Conservation (phyloP, 2,329 filamentous ascomycete species). For the Coniella vitis region DNA sequence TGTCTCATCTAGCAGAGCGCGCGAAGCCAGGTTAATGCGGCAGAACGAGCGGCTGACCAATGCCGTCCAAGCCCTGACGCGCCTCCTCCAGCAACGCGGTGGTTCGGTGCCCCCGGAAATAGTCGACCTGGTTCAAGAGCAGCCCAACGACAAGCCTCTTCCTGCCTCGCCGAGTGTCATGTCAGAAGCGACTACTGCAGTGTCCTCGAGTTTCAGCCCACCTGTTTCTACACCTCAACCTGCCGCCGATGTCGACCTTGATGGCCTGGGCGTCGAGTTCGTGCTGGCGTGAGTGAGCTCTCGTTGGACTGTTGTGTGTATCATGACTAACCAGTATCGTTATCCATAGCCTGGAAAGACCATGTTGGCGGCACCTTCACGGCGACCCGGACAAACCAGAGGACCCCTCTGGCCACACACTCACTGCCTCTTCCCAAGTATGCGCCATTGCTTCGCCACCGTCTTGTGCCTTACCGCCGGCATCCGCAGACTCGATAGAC, state of each 20-base stretch:
- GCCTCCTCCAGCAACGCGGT: slow-evolving; percentile 16
- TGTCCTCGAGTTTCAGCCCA: background rate
- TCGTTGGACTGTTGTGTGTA: no score
- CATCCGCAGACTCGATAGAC: background rate
- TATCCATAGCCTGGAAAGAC: slow-evolving; percentile 21
- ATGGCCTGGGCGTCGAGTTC: slow-evolving; percentile 26
- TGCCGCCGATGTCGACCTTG: slow-evolving; percentile 21
- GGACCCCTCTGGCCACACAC: slow-evolving; percentile 22
- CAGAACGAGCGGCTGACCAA: slow-evolving; percentile 17
- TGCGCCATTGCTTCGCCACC: slow-evolving; percentile 5
- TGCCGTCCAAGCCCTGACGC: slow-evolving; percentile 16
- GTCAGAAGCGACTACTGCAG: background rate
- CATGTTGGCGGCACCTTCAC: slow-evolving; percentile 23
- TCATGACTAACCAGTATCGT: background rate
- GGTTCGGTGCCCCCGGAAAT: slow-evolving; percentile 8
- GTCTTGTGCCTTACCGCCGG: background rate
- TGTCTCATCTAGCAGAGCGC: slow-evolving; percentile 16
- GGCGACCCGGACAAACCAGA: slow-evolving; percentile 21
- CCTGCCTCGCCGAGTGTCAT: background rate
- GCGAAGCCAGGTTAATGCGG: slow-evolving; percentile 19
- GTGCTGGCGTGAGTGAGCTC: slow-evolving; percentile 23
- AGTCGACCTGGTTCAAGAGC: background rate
- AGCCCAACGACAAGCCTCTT: background rate
- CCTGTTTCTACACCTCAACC: background rate
- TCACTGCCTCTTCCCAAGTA: slow-evolving; percentile 22